Percentiles rank a stretch among this genome's conserved stretches.
These are phyloP conservation scores for Cucurbita pepo DNA, from an alignment of 306 rosid species.

Conservation along the genomic window DNA sequence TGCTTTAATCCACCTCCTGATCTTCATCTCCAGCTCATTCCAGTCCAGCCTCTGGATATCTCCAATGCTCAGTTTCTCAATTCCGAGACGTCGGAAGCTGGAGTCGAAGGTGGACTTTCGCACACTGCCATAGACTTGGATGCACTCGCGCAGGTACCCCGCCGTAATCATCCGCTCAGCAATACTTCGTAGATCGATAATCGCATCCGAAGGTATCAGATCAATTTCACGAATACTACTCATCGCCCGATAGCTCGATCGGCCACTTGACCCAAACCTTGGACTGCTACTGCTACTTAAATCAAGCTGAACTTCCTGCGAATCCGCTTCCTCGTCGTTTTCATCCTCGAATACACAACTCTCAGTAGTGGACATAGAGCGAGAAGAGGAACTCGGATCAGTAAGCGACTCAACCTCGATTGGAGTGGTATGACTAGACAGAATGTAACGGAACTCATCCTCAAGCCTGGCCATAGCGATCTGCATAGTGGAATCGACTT, in stretches of 20 bases:
- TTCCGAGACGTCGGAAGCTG: slow-evolving; percentile 52
- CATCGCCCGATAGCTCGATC: slow-evolving; percentile 46
- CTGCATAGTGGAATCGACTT: slow-evolving; percentile 60
- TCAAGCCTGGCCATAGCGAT: slow-evolving; percentile 98
- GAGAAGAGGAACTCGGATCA: slow-evolving; percentile 36
- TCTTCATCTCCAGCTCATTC: slow-evolving; percentile 76
- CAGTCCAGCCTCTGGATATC: slow-evolving; percentile 87
- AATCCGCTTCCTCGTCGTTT: slow-evolving; percentile 5
- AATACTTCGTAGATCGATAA: slow-evolving; percentile 59
- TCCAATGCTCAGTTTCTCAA: slow-evolving; percentile 85
- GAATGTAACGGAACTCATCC: slow-evolving; percentile 89
- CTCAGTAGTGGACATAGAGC: background rate
- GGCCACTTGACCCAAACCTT: slow-evolving; percentile 1
- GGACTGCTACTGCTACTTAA: slow-evolving; percentile 7
- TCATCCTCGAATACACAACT: background rate
- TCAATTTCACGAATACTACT: slow-evolving; percentile 91
- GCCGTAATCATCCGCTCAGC: slow-evolving; percentile 82
- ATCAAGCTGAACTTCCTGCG: slow-evolving; percentile 3
- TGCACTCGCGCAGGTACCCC: slow-evolving; percentile 76
- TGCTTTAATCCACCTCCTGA: slow-evolving; percentile 79
- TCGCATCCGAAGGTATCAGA: slow-evolving; percentile 67
- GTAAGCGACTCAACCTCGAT: slow-evolving; percentile 42
- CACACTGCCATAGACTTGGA: slow-evolving; percentile 85
- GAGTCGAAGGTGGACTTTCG: slow-evolving; percentile 67
- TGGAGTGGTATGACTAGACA: slow-evolving; percentile 50